A percentile compares a stretch with the other conserved stretches of the same genome.
These are phyloP conservation scores for Andrographis paniculata DNA, from an alignment of 305 asterid species.

Conservation along the genomic window DNA sequence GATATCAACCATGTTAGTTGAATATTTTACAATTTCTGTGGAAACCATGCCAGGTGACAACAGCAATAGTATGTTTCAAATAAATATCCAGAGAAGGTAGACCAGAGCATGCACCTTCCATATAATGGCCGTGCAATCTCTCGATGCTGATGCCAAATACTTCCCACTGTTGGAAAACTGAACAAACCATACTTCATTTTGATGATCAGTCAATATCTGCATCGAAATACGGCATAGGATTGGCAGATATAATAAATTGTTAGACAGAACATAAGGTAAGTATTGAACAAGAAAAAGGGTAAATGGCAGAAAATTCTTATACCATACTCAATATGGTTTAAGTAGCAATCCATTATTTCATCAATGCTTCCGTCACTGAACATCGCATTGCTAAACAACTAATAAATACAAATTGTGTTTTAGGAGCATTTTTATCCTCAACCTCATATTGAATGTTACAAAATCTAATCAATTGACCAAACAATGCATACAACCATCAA, in stretches of 20 bases:
- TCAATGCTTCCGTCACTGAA: too few relatives aligned
- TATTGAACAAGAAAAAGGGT: too few relatives aligned
- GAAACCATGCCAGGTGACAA: slow-evolving; percentile 16
- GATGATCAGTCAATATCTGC: slow-evolving; percentile 72
- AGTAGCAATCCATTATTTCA: too few relatives aligned
- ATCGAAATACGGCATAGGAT: slow-evolving; percentile 22
- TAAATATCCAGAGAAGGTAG: slow-evolving; percentile 7
- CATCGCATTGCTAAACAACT: too few relatives aligned
- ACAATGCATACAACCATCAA: not conserved
- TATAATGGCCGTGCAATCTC: slow-evolving; percentile 85
- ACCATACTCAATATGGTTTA: too few relatives aligned
- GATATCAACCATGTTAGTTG: slow-evolving; percentile 11
- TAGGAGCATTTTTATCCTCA: slow-evolving; percentile 2
- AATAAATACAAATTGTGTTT: slow-evolving; percentile 1
- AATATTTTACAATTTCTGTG: not conserved
- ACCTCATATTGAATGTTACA: not conserved
- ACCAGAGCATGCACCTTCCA: slow-evolving; percentile 57
- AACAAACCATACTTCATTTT: slow-evolving; percentile 90
- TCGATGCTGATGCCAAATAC: slow-evolving; percentile 83
- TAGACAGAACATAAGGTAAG: too few relatives aligned
- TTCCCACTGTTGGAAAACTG: slow-evolving; percentile 86
- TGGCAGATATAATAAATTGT: slow-evolving; percentile 22
- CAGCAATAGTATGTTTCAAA: slow-evolving; percentile 15
- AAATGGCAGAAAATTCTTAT: too few relatives aligned
- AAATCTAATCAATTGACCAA: not conserved